These are phyloP conservation scores for Magnusiomyces ingens DNA, from an alignment of 1,139 yeast species.

Conservation along the genomic window DNA sequence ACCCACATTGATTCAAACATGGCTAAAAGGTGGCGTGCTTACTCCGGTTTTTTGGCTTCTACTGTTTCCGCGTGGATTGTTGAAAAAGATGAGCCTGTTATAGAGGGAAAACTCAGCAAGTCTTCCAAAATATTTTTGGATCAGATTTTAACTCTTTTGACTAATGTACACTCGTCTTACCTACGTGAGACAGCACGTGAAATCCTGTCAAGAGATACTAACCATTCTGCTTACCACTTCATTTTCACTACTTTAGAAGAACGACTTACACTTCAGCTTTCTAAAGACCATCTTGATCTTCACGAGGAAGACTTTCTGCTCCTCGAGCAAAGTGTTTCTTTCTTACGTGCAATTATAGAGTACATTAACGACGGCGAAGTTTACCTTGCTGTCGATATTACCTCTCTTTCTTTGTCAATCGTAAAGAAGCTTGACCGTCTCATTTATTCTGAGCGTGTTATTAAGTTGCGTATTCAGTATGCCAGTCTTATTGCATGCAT, in stretches of 20 bases:
- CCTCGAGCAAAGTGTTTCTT: constrained; percentile 38
- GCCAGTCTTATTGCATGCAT: constrained; percentile 50
- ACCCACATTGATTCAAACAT: constrained; percentile 12
- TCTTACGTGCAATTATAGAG: constrained; percentile 38
- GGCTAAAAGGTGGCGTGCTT: constrained; percentile 27
- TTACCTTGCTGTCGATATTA: constrained; percentile 38
- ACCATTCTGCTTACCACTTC: constrained; percentile 38
- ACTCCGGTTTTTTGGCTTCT: constrained; percentile 44
- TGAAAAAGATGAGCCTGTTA: constrained; percentile 19
- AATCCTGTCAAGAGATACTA: constrained; percentile 40
- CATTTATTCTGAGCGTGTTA: constrained; percentile 37
- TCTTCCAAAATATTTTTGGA: constrained; percentile 19
- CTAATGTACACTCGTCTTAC: constrained; percentile 21
- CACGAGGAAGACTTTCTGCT: constrained; percentile 31
- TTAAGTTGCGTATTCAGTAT: constrained; percentile 49
- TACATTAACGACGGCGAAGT: constrained; percentile 37
- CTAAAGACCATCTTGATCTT: constrained; percentile 1
- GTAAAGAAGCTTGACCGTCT: constrained; percentile 35
- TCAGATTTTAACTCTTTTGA: constrained; percentile 23
- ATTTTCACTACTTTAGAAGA: constrained; percentile 32
- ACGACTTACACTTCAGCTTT: constrained; percentile 7
- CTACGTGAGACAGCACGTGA: constrained; percentile 45
- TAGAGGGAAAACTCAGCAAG: constrained; percentile 17
- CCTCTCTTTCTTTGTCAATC: constrained; percentile 35
- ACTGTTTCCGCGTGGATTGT: constrained; percentile 30